phyloP scores from a whole-genome alignment of 306 rosid species.

The Cucurbita pepo region DNA sequence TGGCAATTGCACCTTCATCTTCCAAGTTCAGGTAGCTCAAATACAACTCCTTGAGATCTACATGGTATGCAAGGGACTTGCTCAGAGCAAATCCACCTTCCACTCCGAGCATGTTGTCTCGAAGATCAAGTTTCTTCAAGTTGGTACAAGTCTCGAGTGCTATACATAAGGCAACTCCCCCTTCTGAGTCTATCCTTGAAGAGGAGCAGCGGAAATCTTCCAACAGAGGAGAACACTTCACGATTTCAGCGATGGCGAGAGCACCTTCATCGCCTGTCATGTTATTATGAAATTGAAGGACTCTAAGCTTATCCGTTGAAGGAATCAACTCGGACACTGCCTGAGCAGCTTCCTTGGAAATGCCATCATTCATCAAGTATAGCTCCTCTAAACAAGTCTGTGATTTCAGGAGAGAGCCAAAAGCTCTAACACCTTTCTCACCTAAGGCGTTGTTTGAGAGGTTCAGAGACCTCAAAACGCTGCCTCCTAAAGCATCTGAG shows the following conservation, averaged over 20 bases:
- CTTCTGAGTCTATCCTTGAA: slow-evolving; percentile 55
- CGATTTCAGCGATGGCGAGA: slow-evolving; percentile 50
- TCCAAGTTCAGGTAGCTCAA: slow-evolving; percentile 80
- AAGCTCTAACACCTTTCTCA: slow-evolving; percentile 85
- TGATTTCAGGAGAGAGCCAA: slow-evolving; percentile 64
- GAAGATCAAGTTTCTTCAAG: slow-evolving; percentile 68
- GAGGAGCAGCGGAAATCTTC: slow-evolving; percentile 82
- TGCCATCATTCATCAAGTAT: slow-evolving; percentile 74
- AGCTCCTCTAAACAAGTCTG: slow-evolving; percentile 64
- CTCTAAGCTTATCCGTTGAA: slow-evolving; percentile 58
- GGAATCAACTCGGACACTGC: slow-evolving; percentile 70
- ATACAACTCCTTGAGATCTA: slow-evolving; percentile 51
- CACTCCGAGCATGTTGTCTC: slow-evolving; percentile 86
- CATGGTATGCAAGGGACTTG: slow-evolving; percentile 52
- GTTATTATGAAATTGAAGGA: slow-evolving; percentile 71
- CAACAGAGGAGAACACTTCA: slow-evolving; percentile 49
- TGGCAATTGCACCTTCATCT: slow-evolving; percentile 60
- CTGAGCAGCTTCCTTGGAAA: slow-evolving; percentile 77
- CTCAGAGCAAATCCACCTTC: slow-evolving; percentile 70
- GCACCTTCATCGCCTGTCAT: slow-evolving; percentile 89
- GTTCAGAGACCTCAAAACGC: slow-evolving; percentile 49
- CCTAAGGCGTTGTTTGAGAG: slow-evolving; percentile 85
- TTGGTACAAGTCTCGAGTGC: slow-evolving; percentile 42
- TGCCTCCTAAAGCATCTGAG: slow-evolving; percentile 60
- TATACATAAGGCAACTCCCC: slow-evolving; percentile 66